phyloP scores from a whole-genome alignment of 768 basidiomycete species.

The Sarcomyxa edulis region DNA sequence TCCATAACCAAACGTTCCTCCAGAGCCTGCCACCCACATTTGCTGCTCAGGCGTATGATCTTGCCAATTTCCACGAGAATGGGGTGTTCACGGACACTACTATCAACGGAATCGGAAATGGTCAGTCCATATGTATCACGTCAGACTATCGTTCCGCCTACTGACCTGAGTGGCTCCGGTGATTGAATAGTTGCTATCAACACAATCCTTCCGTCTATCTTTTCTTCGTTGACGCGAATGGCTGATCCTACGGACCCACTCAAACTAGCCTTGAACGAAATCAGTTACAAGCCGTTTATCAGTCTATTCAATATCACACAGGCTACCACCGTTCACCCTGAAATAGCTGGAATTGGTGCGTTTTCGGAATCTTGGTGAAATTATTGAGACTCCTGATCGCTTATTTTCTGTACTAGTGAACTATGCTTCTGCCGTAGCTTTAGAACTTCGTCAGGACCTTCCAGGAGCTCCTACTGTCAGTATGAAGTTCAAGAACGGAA shows the following conservation, averaged over 20 bases:
- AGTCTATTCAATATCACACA: slow-evolving; percentile 56
- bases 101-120: slow-evolving; percentile 40
- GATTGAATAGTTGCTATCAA: slow-evolving; percentile 39
- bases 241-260: slow-evolving; percentile 33
- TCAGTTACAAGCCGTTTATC: slow-evolving; percentile 54
- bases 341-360: slow-evolving; percentile 35
- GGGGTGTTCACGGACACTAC: slow-evolving; percentile 35
- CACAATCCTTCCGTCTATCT: slow-evolving; percentile 40
- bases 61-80: slow-evolving; percentile 55
- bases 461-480: slow-evolving; percentile 32
- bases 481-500: slow-evolving; percentile 48
- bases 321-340: slow-evolving; percentile 28
- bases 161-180: not conserved
- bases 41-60: slow-evolving; percentile 36
- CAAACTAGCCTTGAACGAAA: slow-evolving; percentile 39
- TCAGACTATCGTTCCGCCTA: not conserved
- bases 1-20: slow-evolving; percentile 45
- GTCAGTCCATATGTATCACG: slow-evolving; percentile 14
- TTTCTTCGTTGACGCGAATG: slow-evolving; percentile 36
- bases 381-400: not conserved
- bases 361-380: slow-evolving; percentile 9
- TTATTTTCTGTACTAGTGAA: slow-evolving; percentile 18
- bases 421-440: slow-evolving; percentile 36
- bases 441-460: slow-evolving; percentile 33
- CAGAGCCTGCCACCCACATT: slow-evolving; percentile 27